These are phyloP conservation scores for Porcisia hertigi DNA, from an alignment of 208 protist genomes.

Conservation along the genomic window DNA sequence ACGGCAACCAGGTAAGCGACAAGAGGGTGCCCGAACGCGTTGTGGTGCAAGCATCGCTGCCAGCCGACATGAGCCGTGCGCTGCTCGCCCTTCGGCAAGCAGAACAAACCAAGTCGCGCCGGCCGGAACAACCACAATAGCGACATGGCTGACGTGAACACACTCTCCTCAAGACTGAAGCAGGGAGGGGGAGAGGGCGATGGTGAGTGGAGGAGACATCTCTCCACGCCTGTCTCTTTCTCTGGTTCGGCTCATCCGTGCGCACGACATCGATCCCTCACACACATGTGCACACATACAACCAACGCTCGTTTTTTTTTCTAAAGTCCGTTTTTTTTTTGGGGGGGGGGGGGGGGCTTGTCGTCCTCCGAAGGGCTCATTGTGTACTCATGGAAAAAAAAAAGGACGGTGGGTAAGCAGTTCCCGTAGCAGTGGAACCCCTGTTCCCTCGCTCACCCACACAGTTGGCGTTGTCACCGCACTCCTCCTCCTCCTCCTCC, in stretches of 20 bases:
- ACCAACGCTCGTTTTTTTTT: no score
- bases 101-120: neutral
- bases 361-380: neutral
- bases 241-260: neutral
- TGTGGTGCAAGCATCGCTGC: slow-evolving; percentile 56
- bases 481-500: no score
- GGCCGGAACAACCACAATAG: neutral
- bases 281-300: neutral
- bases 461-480: no score
- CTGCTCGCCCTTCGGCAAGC: slow-evolving; percentile 34
- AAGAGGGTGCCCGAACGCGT: slow-evolving; percentile 18
- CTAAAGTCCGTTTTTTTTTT: neutral
- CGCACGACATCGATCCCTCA: neutral
- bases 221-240: neutral
- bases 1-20: neutral
- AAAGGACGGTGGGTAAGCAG: no score
- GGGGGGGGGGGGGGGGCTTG: neutral
- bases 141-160: neutral
- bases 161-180: neutral
- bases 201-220: neutral
- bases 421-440: no score
- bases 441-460: no score
- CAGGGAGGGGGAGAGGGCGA: neutral
- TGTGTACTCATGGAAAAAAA: neutral
- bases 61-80: slow-evolving; percentile 55